Conservation (phyloP, 2,329 filamentous ascomycete genomes). For the Hymenoscyphus fraxineus region DNA sequence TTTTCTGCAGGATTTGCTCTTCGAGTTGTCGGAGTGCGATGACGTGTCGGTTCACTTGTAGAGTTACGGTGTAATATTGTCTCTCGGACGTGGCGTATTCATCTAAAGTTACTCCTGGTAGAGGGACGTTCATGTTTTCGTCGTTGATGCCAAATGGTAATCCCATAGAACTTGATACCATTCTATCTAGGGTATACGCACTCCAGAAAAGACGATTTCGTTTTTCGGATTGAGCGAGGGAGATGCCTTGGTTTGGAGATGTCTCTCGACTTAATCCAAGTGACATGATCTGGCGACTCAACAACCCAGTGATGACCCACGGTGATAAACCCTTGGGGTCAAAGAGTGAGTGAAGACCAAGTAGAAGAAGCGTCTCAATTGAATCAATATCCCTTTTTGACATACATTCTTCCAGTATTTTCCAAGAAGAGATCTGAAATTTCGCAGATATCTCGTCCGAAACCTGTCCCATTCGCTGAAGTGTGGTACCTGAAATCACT, state of each 20-base stretch:
- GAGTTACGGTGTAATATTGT: conserved; percentile 5
- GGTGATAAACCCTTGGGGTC: conserved; percentile 2
- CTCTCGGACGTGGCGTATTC: neutral
- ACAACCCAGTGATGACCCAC: neutral
- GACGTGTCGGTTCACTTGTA: conserved; percentile 4
- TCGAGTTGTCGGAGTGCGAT: conserved; percentile 2
- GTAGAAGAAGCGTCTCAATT: neutral
- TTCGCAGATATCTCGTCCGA: neutral
- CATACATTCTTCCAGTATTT: conserved; percentile 1
- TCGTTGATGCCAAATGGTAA: conserved; percentile 3
- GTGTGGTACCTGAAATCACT: neutral
- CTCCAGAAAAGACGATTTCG: conserved; percentile 2
- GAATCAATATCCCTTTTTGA: conserved; percentile 3
- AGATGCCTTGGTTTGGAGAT: neutral
- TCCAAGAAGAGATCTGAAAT: neutral
- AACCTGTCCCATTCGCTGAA: conserved; percentile 3
- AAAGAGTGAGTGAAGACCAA: conserved; percentile 3
- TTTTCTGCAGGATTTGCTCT: conserved; percentile 1
- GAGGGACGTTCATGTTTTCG: conserved; percentile 5
- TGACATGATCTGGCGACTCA: neutral
- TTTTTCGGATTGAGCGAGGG: neutral
- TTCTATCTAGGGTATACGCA: neutral
- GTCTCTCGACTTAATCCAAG: neutral
- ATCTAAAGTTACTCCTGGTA: neutral
- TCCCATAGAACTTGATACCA: neutral